These are phyloP conservation scores for Fusarium napiforme DNA, from an alignment of 2,329 filamentous ascomycete species.

Conservation along the genomic window DNA sequence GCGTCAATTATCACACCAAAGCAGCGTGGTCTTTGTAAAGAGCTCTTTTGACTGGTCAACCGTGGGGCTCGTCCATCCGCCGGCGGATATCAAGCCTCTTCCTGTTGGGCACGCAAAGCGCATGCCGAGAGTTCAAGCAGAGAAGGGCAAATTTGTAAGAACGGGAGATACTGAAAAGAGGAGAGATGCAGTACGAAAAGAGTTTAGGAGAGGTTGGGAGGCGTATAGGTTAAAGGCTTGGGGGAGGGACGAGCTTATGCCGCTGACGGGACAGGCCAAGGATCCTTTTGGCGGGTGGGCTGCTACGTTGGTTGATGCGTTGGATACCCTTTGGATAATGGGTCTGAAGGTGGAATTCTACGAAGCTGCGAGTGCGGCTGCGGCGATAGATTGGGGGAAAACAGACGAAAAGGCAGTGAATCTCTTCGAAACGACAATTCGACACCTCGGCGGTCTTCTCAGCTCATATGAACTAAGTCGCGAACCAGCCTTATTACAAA, in stretches of 20 bases:
- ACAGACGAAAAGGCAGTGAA: constrained; percentile 57
- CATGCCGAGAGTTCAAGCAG: constrained; percentile 49
- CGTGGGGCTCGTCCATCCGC: constrained; percentile 44
- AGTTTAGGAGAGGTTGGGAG: constrained; percentile 57
- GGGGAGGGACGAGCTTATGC: constrained; percentile 63
- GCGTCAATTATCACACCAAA: constrained; percentile 8
- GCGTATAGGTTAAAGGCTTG: constrained; percentile 64
- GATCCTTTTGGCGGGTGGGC: constrained; percentile 66
- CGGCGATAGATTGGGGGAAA: constrained; percentile 62
- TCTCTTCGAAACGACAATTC: constrained; percentile 66
- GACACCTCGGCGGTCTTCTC: constrained; percentile 63
- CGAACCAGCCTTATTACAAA: constrained; percentile 51
- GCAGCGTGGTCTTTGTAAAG: constrained; percentile 30
- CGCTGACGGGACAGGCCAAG: constrained; percentile 58
- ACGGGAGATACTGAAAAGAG: constrained; percentile 42
- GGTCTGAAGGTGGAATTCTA: constrained; percentile 61
- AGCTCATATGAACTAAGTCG: constrained; percentile 62
- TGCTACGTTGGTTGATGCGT: constrained; percentile 68
- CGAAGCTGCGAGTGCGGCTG: constrained; percentile 61
- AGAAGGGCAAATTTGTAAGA: constrained; percentile 34
- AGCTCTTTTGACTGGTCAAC: constrained; percentile 49
- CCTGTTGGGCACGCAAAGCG: constrained; percentile 42
- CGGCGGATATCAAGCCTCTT: constrained; percentile 46
- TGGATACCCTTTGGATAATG: constrained; percentile 74
- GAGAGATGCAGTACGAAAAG: constrained; percentile 53